Percentiles rank a stretch among this genome's conserved stretches.
phyloP scores from a whole-genome alignment of 1,139 yeast genomes.

The Blastobotrys arbuscula region DNA sequence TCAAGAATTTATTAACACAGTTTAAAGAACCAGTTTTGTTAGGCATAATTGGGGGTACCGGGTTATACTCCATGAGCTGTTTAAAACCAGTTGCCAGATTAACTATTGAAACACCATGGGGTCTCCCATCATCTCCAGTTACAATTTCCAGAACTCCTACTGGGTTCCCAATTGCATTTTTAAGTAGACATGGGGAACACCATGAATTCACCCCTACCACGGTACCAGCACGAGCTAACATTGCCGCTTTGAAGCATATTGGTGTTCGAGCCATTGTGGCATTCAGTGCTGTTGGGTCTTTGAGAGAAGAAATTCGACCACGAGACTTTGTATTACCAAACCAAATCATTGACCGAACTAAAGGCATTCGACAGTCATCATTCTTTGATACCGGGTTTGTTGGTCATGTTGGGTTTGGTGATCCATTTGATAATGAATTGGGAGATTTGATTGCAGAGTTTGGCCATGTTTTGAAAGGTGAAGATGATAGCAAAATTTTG shows the following conservation, averaged over 20 bases:
- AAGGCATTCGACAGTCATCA: constrained; percentile 86
- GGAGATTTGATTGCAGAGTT: constrained; percentile 58
- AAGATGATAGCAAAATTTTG: constrained; percentile 27
- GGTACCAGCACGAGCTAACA: constrained; percentile 90
- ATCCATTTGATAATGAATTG: constrained; percentile 80
- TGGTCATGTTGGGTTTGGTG: constrained; percentile 96
- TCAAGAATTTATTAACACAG: neutral
- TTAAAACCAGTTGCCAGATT: constrained; percentile 80
- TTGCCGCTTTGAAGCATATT: constrained; percentile 84
- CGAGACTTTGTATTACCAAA: constrained; percentile 93
- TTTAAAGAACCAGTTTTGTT: constrained; percentile 55
- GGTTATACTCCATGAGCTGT: constrained; percentile 82
- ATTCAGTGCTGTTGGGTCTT: constrained; percentile 93
- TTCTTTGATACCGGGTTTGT: constrained; percentile 91
- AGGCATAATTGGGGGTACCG: constrained; percentile 96
- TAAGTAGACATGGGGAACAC: constrained; percentile 89
- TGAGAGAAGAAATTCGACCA: constrained; percentile 82
- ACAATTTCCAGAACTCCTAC: constrained; percentile 70
- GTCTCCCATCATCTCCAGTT: constrained; percentile 88
- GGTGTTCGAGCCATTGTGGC: constrained; percentile 89
- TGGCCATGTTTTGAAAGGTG: constrained; percentile 49
- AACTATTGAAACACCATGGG: constrained; percentile 91
- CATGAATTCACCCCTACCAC: constrained; percentile 88
- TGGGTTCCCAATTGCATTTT: constrained; percentile 87
- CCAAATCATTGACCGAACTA: constrained; percentile 93